Evolutionary conservation across 371 early-diverging fungal species (phyloP).

Genomic region (Parasitella parasitica): DNA sequence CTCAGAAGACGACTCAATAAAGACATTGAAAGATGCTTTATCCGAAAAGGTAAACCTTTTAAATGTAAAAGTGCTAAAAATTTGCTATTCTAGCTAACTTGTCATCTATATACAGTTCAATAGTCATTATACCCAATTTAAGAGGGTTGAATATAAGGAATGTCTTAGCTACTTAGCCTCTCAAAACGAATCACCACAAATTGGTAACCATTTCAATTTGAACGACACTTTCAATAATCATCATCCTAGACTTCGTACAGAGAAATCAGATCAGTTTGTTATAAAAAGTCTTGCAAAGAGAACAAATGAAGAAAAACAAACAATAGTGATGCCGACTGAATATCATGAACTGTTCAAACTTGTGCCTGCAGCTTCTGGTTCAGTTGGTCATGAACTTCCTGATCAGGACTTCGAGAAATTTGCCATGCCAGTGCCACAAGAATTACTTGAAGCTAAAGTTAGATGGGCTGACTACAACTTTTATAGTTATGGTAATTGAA

Average conservation of each 20-base stretch:
- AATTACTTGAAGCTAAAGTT: slow-evolving; percentile 21
- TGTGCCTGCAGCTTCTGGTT: slow-evolving; percentile 17
- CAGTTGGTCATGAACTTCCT: slow-evolving; percentile 20
- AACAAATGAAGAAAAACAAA: slow-evolving; percentile 1
- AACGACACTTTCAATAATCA: slow-evolving; percentile 2
- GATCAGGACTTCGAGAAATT: slow-evolving; percentile 23
- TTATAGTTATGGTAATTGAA: slow-evolving; percentile 25
- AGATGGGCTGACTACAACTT: slow-evolving; percentile 29
- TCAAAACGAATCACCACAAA: slow-evolving; percentile 28
- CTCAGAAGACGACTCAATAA: slow-evolving; percentile 27
- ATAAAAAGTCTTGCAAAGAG: background rate
- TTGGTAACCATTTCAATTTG: slow-evolving; percentile 16
- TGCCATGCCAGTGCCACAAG: slow-evolving; percentile 28
- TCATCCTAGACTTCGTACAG: background rate
- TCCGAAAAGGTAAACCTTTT: slow-evolving; percentile 17
- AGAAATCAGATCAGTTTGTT: slow-evolving; percentile 1
- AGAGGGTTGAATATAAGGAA: slow-evolving; percentile 30
- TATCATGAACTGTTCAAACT: slow-evolving; percentile 23
- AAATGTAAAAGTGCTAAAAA: background rate
- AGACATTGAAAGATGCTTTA: slow-evolving; percentile 34
- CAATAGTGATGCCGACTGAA: slow-evolving; percentile 5
- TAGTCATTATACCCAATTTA: slow-evolving; percentile 27
- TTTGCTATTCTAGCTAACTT: background rate
- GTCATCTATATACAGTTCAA: slow-evolving; percentile 20
- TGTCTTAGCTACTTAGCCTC: slow-evolving; percentile 26